Evolutionary conservation across 73 alveolate genomes (phyloP).

Genomic region (Tetrahymena thermophila): DNA sequence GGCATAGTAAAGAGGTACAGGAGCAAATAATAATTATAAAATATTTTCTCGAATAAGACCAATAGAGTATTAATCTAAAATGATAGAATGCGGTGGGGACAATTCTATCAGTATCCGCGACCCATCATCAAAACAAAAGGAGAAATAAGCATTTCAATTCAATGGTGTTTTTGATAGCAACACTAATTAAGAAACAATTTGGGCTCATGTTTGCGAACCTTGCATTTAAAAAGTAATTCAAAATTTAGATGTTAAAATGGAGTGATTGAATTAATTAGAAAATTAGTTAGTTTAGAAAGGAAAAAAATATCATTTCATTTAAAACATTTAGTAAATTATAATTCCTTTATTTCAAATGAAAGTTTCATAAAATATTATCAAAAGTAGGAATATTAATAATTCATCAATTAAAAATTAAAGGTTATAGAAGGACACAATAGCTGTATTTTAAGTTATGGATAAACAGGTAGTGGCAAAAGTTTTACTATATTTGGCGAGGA

Average conservation of each 20-base stretch:
- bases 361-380: neutral
- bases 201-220: slow-evolving; percentile 3
- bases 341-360: neutral
- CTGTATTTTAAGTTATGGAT: slow-evolving; percentile 37
- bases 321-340: neutral
- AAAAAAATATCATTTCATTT: neutral
- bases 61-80: slow-evolving; percentile 26
- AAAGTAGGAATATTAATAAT: neutral
- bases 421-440: slow-evolving; percentile 43
- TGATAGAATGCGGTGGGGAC: slow-evolving; percentile 28
- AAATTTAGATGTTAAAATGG: neutral
- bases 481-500: slow-evolving; percentile 27
- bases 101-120: neutral
- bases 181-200: neutral
- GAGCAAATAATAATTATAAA: slow-evolving; percentile 22
- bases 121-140: slow-evolving; percentile 27
- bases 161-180: neutral
- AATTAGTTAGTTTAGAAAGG: neutral
- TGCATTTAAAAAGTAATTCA: neutral
- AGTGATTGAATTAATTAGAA: neutral
- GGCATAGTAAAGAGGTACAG: slow-evolving; percentile 3
- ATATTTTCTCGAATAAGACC: slow-evolving; percentile 26
- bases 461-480: slow-evolving; percentile 47
- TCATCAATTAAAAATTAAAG: neutral
- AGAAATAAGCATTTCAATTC: slow-evolving; percentile 11